These are phyloP conservation scores for Vitis rupestris DNA, from an alignment of 164 flowering plant genomes.

Conservation along the genomic window DNA sequence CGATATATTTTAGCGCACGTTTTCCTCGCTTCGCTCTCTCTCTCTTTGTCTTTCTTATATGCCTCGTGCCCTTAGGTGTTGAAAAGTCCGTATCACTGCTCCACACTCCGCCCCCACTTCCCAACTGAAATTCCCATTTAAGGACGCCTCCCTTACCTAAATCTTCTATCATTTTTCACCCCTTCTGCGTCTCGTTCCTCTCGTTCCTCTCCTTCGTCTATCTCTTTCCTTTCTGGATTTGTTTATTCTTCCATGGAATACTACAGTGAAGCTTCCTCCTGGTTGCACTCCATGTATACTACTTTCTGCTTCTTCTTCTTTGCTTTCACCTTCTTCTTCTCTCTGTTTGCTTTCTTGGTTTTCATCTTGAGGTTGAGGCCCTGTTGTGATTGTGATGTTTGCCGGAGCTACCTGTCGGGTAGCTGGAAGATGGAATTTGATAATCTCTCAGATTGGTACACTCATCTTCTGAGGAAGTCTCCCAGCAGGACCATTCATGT, in stretches of 20 bases:
- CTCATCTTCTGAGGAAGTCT: conserved; percentile 49
- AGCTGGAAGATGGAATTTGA: conserved; percentile 46
- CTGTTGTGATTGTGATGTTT: conserved; percentile 54
- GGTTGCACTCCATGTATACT: conserved; percentile 8
- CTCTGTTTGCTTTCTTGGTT: conserved; percentile 26
- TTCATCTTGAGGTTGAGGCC: conserved; percentile 26
- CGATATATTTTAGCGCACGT: too few relatives aligned
- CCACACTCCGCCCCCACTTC: too few relatives aligned
- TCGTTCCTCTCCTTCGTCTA: not conserved
- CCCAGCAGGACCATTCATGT: conserved; percentile 57
- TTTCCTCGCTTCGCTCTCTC: too few relatives aligned
- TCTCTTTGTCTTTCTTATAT: too few relatives aligned
- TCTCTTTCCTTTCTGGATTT: not conserved
- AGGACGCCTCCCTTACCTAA: too few relatives aligned
- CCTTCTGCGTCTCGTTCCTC: too few relatives aligned
- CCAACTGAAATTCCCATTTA: too few relatives aligned
- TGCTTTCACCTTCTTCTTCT: conserved; percentile 29
- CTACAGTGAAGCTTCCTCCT: conserved; percentile 1
- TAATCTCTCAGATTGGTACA: conserved; percentile 70
- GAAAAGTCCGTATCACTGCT: too few relatives aligned
- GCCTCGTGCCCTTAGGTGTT: too few relatives aligned
- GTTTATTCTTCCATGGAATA: too few relatives aligned
- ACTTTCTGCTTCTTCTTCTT: conserved; percentile 31
- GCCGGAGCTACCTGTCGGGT: conserved; percentile 35
- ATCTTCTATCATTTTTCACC: too few relatives aligned